phyloP scores from a whole-genome alignment of 1,139 yeast genomes.

The Diutina sp. region DNA sequence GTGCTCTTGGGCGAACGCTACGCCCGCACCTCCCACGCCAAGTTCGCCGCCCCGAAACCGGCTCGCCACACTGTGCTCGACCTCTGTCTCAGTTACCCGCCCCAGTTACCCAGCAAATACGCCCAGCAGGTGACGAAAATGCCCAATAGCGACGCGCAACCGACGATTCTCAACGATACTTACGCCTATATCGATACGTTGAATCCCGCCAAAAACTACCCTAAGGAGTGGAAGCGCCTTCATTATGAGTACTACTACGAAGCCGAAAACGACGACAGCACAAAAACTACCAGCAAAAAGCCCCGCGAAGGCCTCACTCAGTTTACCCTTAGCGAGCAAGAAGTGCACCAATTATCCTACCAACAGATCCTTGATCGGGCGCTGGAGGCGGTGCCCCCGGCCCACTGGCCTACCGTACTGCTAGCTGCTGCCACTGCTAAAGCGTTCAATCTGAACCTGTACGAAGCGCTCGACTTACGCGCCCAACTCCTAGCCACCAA shows the following conservation, averaged over 20 bases:
- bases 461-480: constrained; percentile 43
- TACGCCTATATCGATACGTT: constrained; percentile 43
- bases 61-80: constrained; percentile 33
- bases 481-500: constrained; percentile 50
- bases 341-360: constrained; percentile 34
- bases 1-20: constrained; percentile 49
- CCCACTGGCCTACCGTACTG: constrained; percentile 52
- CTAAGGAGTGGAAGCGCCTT: constrained; percentile 44
- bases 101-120: constrained; percentile 31
- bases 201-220: constrained; percentile 32
- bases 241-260: constrained; percentile 24
- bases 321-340: constrained; percentile 34
- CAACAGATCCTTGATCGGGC: constrained; percentile 60
- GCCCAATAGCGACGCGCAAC: not conserved
- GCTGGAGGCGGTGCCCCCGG: constrained; percentile 42
- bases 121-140: not conserved
- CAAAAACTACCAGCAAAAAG: constrained; percentile 5
- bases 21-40: constrained; percentile 24
- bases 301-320: constrained; percentile 22
- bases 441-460: constrained; percentile 50
- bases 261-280: constrained; percentile 2
- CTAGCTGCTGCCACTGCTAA: constrained; percentile 55
- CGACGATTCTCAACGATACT: constrained; percentile 29
- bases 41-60: constrained; percentile 28
- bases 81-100: constrained; percentile 45